Base-by-base conservation (phyloP, 2,329 filamentous ascomycete species). In the Pseudogymnoascus sp. region DNA sequence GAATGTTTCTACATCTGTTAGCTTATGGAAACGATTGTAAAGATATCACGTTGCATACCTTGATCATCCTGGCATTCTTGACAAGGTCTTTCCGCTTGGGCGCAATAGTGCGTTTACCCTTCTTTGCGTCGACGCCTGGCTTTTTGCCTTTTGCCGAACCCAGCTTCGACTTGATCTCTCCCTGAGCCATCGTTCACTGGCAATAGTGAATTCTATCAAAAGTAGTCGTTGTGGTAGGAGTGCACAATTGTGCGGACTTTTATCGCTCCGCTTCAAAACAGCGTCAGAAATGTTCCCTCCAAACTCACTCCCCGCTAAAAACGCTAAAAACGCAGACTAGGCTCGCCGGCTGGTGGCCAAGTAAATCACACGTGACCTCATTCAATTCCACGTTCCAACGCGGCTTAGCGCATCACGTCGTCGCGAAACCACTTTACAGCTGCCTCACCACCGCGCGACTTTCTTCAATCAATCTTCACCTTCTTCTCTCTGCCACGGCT, bases 71-170 rank as follows among this genome's bases (percentile, higher is more conserved):
- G 67, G 83, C 78, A 71, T 86, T 81, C 71, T 81, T 80, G 40
- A 87, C 79, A 62, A 89, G 75, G 2, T 77, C 77, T 6, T 80
- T 74, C 67, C 88, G 89, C 75, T 88, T 88, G 2, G 87, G 87
- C 62, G 86, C 86, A 69, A 90, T 87, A 61, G 83, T 79, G 59
- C 84, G 80, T 15, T 80, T 76, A 61, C 87, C 87, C 66, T 81
- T 83, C 71, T 83, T 83, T 7, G 81, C 82, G 11, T 79, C 78
- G 7, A 73, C 70, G 35, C 71, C 71, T 62, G 73, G 70, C 66
- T 73, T 76, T 62, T 67, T 63, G 59, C 64, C 64, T 28, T 69
- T 72, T 50, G 69, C 69, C 11, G 66, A 68, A 13, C 67, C 68
- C 38, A 68, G 66, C 63, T 72, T 72, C 35, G 67, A 69, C 66